Percentiles rank a stretch among this genome's conserved stretches.
phyloP scores from a whole-genome alignment of 768 basidiomycete species.

The Leccinum rimulosum region DNA sequence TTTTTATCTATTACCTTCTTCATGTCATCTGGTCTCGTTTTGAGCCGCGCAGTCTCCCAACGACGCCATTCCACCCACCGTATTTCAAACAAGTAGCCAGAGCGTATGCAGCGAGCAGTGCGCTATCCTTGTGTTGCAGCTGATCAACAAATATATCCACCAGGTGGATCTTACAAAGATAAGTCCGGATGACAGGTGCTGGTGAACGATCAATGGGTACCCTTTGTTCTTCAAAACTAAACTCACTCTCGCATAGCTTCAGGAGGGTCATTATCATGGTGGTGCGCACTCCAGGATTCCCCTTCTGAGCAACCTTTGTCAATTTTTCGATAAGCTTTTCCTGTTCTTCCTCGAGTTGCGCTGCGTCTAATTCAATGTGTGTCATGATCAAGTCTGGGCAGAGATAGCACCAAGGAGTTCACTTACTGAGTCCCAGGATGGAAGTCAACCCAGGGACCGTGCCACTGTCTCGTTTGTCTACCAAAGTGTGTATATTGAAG shows the following conservation, averaged over 20 bases:
- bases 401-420: not conserved
- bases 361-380: conserved; percentile 2
- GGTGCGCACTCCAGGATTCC: conserved; percentile 16
- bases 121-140: conserved; percentile 12
- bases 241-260: conserved; percentile 22
- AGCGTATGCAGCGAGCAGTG: conserved; percentile 24
- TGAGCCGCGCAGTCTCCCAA: not conserved
- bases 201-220: not conserved
- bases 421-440: conserved; percentile 21
- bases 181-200: not conserved
- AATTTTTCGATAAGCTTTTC: not conserved
- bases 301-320: not conserved
- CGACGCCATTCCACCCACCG: conserved; percentile 6
- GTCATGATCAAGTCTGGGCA: not conserved
- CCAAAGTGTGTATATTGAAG: not conserved
- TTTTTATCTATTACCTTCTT: conserved; percentile 3
- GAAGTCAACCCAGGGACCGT: not conserved
- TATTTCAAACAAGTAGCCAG: conserved; percentile 16
- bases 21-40: conserved; percentile 11
- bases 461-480: not conserved
- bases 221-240: not conserved
- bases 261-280: conserved; percentile 25
- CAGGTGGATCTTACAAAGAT: conserved; percentile 10
- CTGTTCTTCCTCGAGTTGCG: not conserved
- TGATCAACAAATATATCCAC: conserved; percentile 15